Percentiles rank a stretch among this genome's conserved stretches.
Conservation (phyloP, 768 basidiomycete genomes). For the Boletales sp. region DNA sequence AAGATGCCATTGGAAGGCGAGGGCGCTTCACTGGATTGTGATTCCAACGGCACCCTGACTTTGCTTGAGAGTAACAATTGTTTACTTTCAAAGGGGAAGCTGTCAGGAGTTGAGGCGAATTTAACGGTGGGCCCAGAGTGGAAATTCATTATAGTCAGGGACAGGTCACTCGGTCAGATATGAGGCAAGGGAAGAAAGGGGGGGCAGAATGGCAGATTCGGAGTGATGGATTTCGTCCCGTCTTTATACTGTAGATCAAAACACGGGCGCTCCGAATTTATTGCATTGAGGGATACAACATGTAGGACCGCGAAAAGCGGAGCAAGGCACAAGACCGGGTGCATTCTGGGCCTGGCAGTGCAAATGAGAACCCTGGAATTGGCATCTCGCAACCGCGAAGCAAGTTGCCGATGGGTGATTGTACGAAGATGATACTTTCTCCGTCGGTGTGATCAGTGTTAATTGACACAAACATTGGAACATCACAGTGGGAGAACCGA, state of each 20-base stretch:
- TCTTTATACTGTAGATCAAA: conserved; percentile 22
- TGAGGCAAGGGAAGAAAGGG: background rate
- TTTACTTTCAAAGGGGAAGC: conserved; percentile 39
- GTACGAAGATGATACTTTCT: conserved; percentile 8
- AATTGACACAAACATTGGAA: background rate
- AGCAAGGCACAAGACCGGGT: conserved; percentile 7
- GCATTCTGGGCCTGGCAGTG: conserved; percentile 17
- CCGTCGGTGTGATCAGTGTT: conserved; percentile 1
- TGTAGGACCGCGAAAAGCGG: conserved; percentile 11
- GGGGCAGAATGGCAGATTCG: background rate
- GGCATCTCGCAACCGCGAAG: conserved; percentile 14
- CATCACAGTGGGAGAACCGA: conserved; percentile 14
- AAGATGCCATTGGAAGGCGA: conserved; percentile 42
- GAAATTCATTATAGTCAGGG: conserved; percentile 18
- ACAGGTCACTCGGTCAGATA: background rate
- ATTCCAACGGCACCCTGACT: conserved; percentile 31
- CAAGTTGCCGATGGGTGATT: conserved; percentile 2
- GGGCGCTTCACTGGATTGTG: conserved; percentile 25
- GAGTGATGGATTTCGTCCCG: background rate
- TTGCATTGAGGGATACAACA: conserved; percentile 1
- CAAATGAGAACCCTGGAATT: conserved; percentile 16
- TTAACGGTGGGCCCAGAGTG: conserved; percentile 29
- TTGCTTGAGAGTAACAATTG: conserved; percentile 31
- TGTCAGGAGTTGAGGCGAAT: conserved; percentile 31
- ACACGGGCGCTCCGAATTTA: conserved; percentile 1